Base-by-base conservation (phyloP, 306 rosid genomes). In the Prunus mongolica region DNA sequence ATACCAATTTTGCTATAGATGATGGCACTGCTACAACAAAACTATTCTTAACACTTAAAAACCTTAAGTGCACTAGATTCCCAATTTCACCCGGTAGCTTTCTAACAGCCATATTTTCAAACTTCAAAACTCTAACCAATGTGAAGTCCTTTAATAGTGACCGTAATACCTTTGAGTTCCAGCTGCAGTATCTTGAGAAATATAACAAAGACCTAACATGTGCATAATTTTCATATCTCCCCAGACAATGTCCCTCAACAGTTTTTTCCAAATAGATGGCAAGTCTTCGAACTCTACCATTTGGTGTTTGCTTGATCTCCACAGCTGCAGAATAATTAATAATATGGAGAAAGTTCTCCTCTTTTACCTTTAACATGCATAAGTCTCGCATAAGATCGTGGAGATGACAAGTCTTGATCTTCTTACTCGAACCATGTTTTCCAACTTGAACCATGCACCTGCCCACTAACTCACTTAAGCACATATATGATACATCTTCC, bases 181-280 rank as follows among this genome's bases (percentile, higher is more conserved):
- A 24, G 1, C 0, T 13, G 1, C 2, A 2, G 3, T 18, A 0
- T 3, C 0, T 0, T 45, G 20, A 5, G 24, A 7, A 0, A 67
- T 14, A 68, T 22, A 60, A 25, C 8, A 65, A 69, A 5, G 75
- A 46, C 28, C 69, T 32, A 32, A 32, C 34, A 32, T 32, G 34
- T 32, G 1, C 34, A 32, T 32, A 4, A 4, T 4, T 32, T 22
- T 0, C 19, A 52, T 27, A 34, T 12, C 0, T 46, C 0, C 19
- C 1, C 6, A 0, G n/a, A 44, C 5, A 0, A 3, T 1, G 13
- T 14, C 12, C 1, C 0, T 9, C 58, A 8, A 3, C n/a, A 0
- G 1, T 7, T 14, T 3, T 0, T 7, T 24, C 19, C 41, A 73
- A 41, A 41, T 38, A 46, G 24, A 25, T 38, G 45, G 52, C 66